These are phyloP conservation scores for Cercophora newfieldiana DNA, from an alignment of 495 filamentous ascomycete species.

Conservation along the genomic window DNA sequence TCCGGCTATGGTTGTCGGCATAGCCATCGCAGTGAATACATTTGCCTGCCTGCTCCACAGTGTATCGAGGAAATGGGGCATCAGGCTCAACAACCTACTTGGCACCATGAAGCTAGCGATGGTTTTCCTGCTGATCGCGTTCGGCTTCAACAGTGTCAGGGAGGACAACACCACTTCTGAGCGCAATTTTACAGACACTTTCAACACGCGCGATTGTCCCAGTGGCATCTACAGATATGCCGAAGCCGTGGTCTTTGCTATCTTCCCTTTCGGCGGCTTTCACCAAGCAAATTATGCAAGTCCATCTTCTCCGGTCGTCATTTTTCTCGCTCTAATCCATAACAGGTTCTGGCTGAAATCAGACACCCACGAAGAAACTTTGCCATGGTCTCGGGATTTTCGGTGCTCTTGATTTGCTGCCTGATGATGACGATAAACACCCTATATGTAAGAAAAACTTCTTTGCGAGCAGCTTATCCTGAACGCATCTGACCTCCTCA, in stretches of 20 bases:
- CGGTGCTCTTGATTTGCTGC: conserved; percentile 32
- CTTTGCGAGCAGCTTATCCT: neutral
- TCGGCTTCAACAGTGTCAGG: conserved; percentile 17
- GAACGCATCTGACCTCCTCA: neutral
- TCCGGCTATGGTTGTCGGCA: conserved; percentile 14
- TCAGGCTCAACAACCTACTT: conserved; percentile 25
- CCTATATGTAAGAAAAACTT: conserved; percentile 8
- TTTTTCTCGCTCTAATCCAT: neutral
- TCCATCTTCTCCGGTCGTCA: neutral
- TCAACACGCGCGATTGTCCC: conserved; percentile 13
- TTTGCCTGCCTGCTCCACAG: conserved; percentile 57
- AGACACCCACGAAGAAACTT: conserved; percentile 22
- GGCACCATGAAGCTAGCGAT: conserved; percentile 21
- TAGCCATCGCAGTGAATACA: conserved; percentile 22
- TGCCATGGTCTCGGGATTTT: conserved; percentile 44
- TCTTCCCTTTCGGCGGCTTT: conserved; percentile 27
- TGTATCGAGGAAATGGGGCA: conserved; percentile 28
- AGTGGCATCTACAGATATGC: conserved; percentile 21
- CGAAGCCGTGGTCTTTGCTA: conserved; percentile 43
- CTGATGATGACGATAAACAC: conserved; percentile 14
- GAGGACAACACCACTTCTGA: conserved; percentile 6
- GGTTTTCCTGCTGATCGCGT: conserved; percentile 41
- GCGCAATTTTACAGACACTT: conserved; percentile 17
- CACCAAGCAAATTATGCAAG: conserved; percentile 28
- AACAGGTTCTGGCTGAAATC: conserved; percentile 26